Evolutionary conservation across 148 eudicot genomes (phyloP).

Genomic region (Camellia japonica): DNA sequence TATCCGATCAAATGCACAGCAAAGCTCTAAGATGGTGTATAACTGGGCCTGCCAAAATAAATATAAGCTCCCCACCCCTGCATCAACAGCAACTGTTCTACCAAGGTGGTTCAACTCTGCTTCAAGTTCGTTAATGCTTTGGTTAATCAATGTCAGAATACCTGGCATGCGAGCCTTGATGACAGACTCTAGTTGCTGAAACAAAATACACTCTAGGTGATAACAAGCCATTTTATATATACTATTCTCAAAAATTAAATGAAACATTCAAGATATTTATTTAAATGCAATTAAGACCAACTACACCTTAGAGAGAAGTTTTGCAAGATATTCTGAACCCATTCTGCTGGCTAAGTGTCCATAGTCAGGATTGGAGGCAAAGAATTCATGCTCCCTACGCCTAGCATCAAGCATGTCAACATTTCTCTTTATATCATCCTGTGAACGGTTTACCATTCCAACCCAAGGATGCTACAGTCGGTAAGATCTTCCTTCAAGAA

Average conservation of each 20-base stretch:
- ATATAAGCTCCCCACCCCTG: conserved; percentile 44
- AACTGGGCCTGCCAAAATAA: conserved; percentile 60
- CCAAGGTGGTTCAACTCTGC: conserved; percentile 53
- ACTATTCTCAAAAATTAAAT: background rate
- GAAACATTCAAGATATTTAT: background rate
- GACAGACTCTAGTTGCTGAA: conserved; percentile 55
- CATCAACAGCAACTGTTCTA: conserved; percentile 50
- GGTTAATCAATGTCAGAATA: conserved; percentile 42
- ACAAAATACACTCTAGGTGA: conserved; percentile 1
- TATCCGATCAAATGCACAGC: conserved; percentile 78
- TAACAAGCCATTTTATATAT: background rate
- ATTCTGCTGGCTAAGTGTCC: conserved; percentile 61
- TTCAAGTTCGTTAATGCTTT: conserved; percentile 52
- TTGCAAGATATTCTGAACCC: conserved; percentile 87
- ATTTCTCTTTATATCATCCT: conserved; percentile 74
- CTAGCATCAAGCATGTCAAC: conserved; percentile 72
- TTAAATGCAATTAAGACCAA: background rate
- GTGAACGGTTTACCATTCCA: conserved; percentile 85
- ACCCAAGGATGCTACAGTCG: conserved; percentile 82
- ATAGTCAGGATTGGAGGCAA: conserved; percentile 74
- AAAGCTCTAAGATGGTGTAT: conserved; percentile 71
- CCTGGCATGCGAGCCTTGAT: conserved; percentile 49
- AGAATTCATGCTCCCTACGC: conserved; percentile 67
- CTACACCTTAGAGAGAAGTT: conserved; percentile 69
- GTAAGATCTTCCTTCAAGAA: conserved; percentile 85